phyloP scores from a whole-genome alignment of 768 basidiomycete genomes.

The Boletus sp. region DNA sequence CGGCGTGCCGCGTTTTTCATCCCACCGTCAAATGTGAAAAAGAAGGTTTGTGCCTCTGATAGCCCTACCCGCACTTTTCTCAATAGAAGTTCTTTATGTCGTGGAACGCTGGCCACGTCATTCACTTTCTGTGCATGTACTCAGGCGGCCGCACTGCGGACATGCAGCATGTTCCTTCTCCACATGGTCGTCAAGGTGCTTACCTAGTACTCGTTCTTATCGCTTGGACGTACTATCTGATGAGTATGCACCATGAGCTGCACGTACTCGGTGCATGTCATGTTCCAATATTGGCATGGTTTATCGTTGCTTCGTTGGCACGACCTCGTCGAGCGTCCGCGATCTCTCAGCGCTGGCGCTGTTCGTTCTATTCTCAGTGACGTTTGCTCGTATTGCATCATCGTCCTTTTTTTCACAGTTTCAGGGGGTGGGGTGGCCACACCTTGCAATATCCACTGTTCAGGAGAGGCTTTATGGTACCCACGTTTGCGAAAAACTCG shows the following conservation, averaged over 20 bases:
- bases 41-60: conserved; percentile 26
- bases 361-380: conserved; percentile 4
- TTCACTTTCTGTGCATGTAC: conserved; percentile 4
- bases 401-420: not conserved
- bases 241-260: not conserved
- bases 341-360: conserved; percentile 13
- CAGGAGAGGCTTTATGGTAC: not conserved
- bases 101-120: conserved; percentile 23
- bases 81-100: conserved; percentile 19
- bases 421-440: conserved; percentile 1
- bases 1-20: conserved; percentile 21
- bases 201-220: not conserved
- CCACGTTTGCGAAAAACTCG: not conserved
- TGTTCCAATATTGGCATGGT: conserved; percentile 8
- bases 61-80: conserved; percentile 18
- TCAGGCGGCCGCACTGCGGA: conserved; percentile 27
- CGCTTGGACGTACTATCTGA: not conserved
- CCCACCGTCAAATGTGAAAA: conserved; percentile 19
- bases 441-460: not conserved
- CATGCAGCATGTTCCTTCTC: conserved; percentile 11
- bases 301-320: not conserved
- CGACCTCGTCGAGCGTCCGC: conserved; percentile 4
- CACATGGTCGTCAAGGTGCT: not conserved
- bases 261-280: conserved; percentile 3
- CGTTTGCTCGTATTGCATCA: not conserved